phyloP scores from a whole-genome alignment of 2,329 filamentous ascomycete species.

The Ustilaginoidea virens region DNA sequence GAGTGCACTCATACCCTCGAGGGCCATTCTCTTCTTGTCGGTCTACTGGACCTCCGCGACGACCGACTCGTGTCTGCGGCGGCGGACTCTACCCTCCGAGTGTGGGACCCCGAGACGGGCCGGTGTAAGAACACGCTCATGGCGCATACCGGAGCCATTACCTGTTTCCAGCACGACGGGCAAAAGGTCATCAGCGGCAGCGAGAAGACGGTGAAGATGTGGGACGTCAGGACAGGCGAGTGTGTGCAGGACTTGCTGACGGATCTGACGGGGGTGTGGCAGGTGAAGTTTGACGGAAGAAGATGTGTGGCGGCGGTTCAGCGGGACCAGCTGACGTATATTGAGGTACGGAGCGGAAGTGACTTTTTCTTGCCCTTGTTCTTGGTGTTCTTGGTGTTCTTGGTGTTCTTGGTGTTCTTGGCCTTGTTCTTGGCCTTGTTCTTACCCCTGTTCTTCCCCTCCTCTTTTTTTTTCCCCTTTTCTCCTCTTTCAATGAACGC shows the following conservation, averaged over 20 bases:
- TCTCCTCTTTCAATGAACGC: neutral
- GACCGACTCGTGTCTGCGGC: conserved; percentile 88
- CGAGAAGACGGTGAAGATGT: conserved; percentile 95
- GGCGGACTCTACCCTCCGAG: conserved; percentile 84
- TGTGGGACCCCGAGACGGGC: conserved; percentile 92
- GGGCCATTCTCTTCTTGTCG: conserved; percentile 83
- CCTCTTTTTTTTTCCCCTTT: neutral
- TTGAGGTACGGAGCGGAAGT: conserved; percentile 53
- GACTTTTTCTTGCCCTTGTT: neutral
- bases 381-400: neutral
- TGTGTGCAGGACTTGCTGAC: conserved; percentile 87
- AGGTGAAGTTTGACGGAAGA: conserved; percentile 93
- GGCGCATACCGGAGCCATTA: conserved; percentile 93
- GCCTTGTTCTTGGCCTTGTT: conserved; percentile 1
- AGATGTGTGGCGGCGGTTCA: conserved; percentile 94
- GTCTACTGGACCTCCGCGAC: conserved; percentile 75
- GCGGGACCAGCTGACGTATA: conserved; percentile 80
- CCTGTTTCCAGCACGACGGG: conserved; percentile 94
- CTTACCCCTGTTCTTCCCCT: neutral
- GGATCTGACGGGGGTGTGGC: conserved; percentile 94
- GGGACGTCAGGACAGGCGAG: conserved; percentile 85
- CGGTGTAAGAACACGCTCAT: conserved; percentile 80
- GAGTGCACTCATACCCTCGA: conserved; percentile 77
- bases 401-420: neutral
- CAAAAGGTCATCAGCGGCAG: conserved; percentile 95